Percentiles rank a stretch among this genome's conserved stretches.
Conservation (phyloP, 208 protist genomes). For the Spongospora subterranea region DNA sequence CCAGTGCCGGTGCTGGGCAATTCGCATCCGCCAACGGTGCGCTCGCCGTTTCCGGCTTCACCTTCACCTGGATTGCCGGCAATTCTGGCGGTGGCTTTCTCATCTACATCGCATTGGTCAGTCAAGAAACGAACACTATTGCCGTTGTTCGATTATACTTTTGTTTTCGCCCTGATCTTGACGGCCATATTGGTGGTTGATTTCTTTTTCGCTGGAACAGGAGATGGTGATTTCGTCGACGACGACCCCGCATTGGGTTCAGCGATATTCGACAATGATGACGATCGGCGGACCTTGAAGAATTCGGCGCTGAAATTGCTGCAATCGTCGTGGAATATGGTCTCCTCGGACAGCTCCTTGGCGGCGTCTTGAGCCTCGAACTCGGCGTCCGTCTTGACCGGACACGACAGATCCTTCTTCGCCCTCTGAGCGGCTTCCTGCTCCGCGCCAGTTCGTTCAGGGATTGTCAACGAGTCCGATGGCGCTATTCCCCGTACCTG, state of each 20-base stretch:
- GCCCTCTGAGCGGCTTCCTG: background rate
- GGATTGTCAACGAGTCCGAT: too few relatives aligned
- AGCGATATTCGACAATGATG: background rate
- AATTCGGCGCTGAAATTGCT: conserved; percentile 51
- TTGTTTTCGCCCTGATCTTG: background rate
- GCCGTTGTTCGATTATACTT: background rate
- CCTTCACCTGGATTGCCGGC: too few relatives aligned
- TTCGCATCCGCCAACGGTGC: too few relatives aligned
- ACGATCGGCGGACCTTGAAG: conserved; percentile 6
- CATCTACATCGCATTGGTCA: background rate
- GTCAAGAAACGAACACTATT: background rate
- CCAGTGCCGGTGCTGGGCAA: too few relatives aligned
- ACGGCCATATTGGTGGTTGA: background rate
- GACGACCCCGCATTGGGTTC: background rate
- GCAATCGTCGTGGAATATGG: conserved; percentile 51
- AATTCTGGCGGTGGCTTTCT: background rate
- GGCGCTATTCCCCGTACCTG: background rate
- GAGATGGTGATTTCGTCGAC: background rate
- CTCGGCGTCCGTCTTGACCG: background rate
- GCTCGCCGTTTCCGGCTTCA: too few relatives aligned
- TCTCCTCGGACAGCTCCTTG: conserved; percentile 32
- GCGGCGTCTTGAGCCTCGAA: background rate
- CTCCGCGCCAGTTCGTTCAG: too few relatives aligned
- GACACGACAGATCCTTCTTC: background rate
- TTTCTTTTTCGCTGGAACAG: background rate